Conservation (phyloP, 2,329 filamentous ascomycete species). For the Diaporthe eres region DNA sequence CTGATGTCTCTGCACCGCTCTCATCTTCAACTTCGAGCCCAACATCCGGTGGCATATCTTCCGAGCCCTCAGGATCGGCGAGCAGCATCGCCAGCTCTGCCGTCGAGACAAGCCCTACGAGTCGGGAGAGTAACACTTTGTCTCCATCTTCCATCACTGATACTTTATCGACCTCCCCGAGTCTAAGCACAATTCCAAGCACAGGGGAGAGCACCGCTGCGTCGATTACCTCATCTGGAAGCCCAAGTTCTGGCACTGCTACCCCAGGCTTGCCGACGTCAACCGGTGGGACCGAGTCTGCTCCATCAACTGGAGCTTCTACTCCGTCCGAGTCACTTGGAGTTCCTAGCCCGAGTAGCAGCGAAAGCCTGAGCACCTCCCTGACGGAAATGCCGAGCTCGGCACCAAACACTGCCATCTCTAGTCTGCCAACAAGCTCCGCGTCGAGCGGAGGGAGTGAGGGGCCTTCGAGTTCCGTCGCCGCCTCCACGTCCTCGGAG, state of each 20-base stretch:
- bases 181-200: neutral
- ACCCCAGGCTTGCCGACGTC: neutral
- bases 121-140: neutral
- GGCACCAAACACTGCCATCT: neutral
- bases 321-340: neutral
- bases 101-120: neutral
- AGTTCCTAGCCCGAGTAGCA: neutral
- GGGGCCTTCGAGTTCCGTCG: neutral
- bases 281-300: neutral
- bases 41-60: neutral
- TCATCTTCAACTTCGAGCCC: neutral
- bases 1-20: neutral
- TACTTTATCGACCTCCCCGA: neutral
- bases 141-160: neutral
- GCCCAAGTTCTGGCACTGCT: neutral
- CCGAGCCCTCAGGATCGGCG: neutral
- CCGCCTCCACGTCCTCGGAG: neutral
- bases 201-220: neutral
- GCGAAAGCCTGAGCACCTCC: neutral
- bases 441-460: neutral
- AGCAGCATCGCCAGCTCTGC: slow-evolving; percentile 10
- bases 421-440: neutral
- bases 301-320: neutral
- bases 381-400: neutral
- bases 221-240: neutral